Base-by-base conservation (phyloP, 768 basidiomycete species). In the Psilocybe cubensis region DNA sequence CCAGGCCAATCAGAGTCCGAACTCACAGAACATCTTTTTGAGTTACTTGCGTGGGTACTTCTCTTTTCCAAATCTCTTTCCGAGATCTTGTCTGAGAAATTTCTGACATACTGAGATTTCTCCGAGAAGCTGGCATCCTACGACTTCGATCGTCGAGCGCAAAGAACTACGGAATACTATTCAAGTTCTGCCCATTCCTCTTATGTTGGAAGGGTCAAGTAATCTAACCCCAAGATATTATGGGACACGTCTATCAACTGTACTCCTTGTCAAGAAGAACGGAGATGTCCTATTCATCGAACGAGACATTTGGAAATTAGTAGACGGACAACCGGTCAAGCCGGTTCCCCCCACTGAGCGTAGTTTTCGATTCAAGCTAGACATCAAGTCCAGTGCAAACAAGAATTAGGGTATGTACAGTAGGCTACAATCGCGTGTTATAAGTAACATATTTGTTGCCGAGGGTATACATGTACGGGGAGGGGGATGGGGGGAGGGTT, bases 201-300 rank as follows among this genome's bases (percentile, higher is more conserved):
- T 79, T 48, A 69, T 66, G 50, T 58, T 76, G 59, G 73, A 71
- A 29, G 69, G 67, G n/a, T 49, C 62, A 41, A 52, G 60, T 25
- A 56, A 40, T 35, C 43, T 40, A 24, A 62, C 40, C 12, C 60
- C 57, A 45, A 64, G 56, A 23, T 68, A 67, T 58, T 91, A 90
- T 65, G 91, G 82, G 42, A 94, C 92, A 29, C 86, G 91, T 14
- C 70, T 89, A 51, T 83, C 91, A 41, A 92, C 88, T 3, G 83
- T 91, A 38, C 66, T 94, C 48, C 79, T 94, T 54, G 74, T 94
- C 18, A 77, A 77, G 55, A 81, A 79, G 58, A 77, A 78, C 50
- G 87, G 89, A 24, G 70, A 79, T 42, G 89, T 82, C 8, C 55
- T 83, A 17, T 92, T 91, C 64, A 74, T 88, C 43, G 92, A 94